Evolutionary conservation across 768 basidiomycete genomes (phyloP).

Genomic region (Suillus weaverae): DNA sequence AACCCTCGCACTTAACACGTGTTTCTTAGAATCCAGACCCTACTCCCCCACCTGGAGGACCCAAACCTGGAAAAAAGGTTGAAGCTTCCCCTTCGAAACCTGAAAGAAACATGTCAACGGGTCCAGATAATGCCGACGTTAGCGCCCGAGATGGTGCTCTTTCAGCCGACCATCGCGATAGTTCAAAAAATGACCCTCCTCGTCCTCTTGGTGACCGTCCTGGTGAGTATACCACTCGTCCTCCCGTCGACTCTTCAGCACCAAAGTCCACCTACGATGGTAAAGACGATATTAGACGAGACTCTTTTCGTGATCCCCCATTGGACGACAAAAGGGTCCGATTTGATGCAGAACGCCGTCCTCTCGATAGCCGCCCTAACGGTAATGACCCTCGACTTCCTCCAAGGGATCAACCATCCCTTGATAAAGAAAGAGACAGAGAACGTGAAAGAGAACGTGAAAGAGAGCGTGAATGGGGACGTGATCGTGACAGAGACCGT

Average conservation of each 20-base stretch:
- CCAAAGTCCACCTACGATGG: conserved; percentile 23
- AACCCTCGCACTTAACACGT: conserved; percentile 10
- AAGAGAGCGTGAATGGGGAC: conserved; percentile 28
- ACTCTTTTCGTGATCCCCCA: conserved; percentile 24
- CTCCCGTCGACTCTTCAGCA: conserved; percentile 23
- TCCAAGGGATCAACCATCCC: conserved; percentile 31
- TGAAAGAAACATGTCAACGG: conserved; percentile 12
- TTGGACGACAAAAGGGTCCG: conserved; percentile 31
- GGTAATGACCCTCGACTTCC: conserved; percentile 20
- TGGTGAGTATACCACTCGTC: conserved; percentile 33
- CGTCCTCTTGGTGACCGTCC: conserved; percentile 19
- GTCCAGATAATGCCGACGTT: conserved; percentile 17
- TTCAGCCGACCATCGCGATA: conserved; percentile 8
- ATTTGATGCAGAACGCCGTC: conserved; percentile 25
- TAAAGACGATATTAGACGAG: conserved; percentile 31
- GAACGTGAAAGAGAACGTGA: conserved; percentile 34
- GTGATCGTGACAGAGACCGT: conserved; percentile 35
- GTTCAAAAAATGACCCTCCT: conserved; percentile 13
- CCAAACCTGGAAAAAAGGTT: conserved; percentile 22
- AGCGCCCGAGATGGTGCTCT: conserved; percentile 8
- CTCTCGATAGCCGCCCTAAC: conserved; percentile 17
- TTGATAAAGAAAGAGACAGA: conserved; percentile 37
- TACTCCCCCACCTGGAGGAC: conserved; percentile 25
- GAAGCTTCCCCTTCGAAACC: conserved; percentile 1
- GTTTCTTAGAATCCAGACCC: conserved; percentile 20